Base-by-base conservation (phyloP, 352 stramenopile species). In the Globisporangium megalacanthum region DNA sequence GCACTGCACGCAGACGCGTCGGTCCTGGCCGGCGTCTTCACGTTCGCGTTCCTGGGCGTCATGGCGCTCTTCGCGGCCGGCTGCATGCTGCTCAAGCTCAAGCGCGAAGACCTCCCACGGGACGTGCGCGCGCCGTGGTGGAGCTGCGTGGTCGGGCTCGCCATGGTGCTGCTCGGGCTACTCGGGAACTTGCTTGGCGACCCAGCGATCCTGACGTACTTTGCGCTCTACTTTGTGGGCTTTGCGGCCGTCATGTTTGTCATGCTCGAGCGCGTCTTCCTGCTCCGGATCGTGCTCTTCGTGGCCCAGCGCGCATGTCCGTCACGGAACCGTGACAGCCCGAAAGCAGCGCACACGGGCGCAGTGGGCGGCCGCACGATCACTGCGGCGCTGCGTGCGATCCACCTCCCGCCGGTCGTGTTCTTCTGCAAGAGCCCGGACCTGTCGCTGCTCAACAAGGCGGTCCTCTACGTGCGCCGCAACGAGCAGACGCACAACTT, bases 401-500 rank as follows among this genome's bases (percentile, higher is more conserved):
- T 85, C 58, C 69, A 84, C 54, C 47, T 69, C 10, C 56, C 66
- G 15, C 88, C 86, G 0, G 88, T 94, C 58, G 62, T 97, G 17
- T 97, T 96, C 65, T 96, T 95, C 64, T 86, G 71, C 70, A 97
- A 97, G 72, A 50, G 65, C 1, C 77, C 85, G 35, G 84, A 97
- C 63, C 62, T 96, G 7, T 86, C 90, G 60, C 73, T 90, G 49
- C 57, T 96, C 44, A 97, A 97, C 74, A 97, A 97, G 64, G 88
- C 86, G 9, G 73, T 97, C 35, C 70, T 95, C 8, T 97, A 96
- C 58, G 87, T 96, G 50, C 80, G 81, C 14, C 66, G 82, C 17
- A 97, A 97, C 63, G 78, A 88, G 25, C 82, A 95, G 61, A 96
- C 87, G 4, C 71, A 89, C 51, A 86, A 77, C 19, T 70, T 97